Evolutionary conservation across 345 rosid species (phyloP).

Genomic region (Iberis pinnata): DNA sequence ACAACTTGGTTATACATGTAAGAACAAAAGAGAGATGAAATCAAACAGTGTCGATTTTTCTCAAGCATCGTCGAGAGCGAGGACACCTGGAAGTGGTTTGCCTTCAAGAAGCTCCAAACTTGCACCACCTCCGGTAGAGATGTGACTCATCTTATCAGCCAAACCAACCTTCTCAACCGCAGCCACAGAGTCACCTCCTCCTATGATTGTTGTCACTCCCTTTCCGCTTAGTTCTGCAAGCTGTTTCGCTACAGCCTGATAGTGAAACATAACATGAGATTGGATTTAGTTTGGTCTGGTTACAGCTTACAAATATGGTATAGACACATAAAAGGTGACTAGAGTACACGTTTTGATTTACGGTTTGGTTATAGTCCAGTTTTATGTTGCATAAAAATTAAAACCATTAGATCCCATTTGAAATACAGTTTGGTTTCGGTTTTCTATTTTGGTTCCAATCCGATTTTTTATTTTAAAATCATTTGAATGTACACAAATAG

Average conservation of each 20-base stretch:
- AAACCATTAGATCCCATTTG: too few species aligned
- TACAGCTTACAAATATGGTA: background rate
- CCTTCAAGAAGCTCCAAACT: constrained; percentile 88
- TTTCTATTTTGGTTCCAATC: too few species aligned
- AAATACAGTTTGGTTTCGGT: too few species aligned
- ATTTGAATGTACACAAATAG: too few species aligned
- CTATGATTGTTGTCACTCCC: constrained; percentile 78
- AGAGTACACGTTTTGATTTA: too few species aligned
- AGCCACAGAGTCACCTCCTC: constrained; percentile 88
- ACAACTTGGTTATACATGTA: constrained; percentile 14
- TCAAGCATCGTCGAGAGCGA: constrained; percentile 70
- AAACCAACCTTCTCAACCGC: constrained; percentile 78
- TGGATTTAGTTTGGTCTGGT: background rate
- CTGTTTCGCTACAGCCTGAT: constrained; percentile 85
- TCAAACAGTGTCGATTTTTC: background rate
- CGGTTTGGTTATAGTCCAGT: too few species aligned
- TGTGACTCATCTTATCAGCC: constrained; percentile 79
- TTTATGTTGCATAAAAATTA: too few species aligned
- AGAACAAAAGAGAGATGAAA: constrained; percentile 16
- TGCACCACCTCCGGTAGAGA: constrained; percentile 89
- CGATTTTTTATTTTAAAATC: too few species aligned
- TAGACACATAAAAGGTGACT: background rate
- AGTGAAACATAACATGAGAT: constrained; percentile 5
- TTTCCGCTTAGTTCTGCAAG: constrained; percentile 74
- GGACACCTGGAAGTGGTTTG: constrained; percentile 74